A percentile compares a stretch with the other conserved stretches of the same genome.
These are phyloP conservation scores for Omphalea diandra DNA, from an alignment of 441 rosid genomes.

Conservation along the genomic window DNA sequence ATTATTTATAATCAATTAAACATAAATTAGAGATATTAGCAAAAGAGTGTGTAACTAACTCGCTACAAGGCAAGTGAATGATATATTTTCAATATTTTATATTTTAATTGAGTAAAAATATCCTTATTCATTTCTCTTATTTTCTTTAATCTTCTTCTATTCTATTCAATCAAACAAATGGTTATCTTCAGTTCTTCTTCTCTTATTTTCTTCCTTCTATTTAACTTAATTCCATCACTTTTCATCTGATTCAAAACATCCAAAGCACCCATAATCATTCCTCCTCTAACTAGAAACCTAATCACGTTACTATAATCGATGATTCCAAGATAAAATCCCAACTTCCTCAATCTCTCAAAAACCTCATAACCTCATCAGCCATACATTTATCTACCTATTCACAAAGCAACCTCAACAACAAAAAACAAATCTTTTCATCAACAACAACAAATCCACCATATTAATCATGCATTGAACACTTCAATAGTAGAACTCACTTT, in stretches of 20 bases:
- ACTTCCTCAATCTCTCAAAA: conserved; percentile 43
- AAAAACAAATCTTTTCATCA: conserved; percentile 44
- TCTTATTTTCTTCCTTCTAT: no score
- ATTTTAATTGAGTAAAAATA: no score
- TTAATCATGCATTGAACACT: conserved; percentile 42
- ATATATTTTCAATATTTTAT: no score
- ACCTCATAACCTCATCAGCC: conserved; percentile 42
- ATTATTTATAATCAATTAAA: no score
- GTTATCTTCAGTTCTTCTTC: no score
- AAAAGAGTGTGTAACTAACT: no score
- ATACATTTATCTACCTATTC: conserved; percentile 31
- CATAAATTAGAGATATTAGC: no score
- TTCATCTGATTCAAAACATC: conserved; percentile 58
- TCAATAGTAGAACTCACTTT: conserved; percentile 55
- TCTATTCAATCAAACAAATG: no score
- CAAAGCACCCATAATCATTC: conserved; percentile 51
- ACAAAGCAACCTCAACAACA: conserved; percentile 51
- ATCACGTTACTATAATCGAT: conserved; percentile 55
- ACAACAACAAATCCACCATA: conserved; percentile 38
- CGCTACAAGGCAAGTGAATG: no score
- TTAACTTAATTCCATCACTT: conserved; percentile 52
- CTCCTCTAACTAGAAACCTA: conserved; percentile 48
- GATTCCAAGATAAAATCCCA: conserved; percentile 55
- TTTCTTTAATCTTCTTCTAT: no score
- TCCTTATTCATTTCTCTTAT: no score